A percentile compares a stretch with the other conserved stretches of the same genome.
Conservation (phyloP, 495 filamentous ascomycete genomes). For the Trichoderma orchidacearum region DNA sequence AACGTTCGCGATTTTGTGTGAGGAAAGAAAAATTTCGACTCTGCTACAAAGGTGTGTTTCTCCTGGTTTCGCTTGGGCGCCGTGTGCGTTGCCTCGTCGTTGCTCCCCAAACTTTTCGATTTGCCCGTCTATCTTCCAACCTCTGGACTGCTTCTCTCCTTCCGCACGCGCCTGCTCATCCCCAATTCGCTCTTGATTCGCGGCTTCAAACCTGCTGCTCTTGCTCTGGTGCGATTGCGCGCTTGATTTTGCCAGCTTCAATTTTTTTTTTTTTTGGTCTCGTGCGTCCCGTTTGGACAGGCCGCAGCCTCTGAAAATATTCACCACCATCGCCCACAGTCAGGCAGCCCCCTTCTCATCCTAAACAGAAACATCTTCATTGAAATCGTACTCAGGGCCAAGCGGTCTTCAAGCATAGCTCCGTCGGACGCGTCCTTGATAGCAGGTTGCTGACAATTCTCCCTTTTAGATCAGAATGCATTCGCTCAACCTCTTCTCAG, state of each 20-base stretch:
- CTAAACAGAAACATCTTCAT: too few relatives aligned
- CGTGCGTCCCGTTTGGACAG: background rate
- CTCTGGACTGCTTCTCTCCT: background rate
- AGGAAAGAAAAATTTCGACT: background rate
- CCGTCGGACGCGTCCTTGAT: background rate
- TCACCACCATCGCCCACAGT: too few relatives aligned
- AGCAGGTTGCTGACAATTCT: background rate
- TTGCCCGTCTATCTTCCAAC: background rate
- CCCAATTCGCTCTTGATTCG: background rate
- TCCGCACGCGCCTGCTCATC: background rate
- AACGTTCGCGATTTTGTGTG: background rate
- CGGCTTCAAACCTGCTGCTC: background rate
- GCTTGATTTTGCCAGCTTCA: background rate
- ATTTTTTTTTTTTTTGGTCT: background rate
- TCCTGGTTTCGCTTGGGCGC: background rate
- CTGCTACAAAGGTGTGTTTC: constrained; percentile 1
- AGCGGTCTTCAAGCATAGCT: background rate
- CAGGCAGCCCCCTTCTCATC: background rate
- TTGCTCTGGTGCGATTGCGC: background rate
- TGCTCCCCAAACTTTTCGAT: background rate
- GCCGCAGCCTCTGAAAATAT: background rate
- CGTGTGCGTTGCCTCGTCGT: background rate
- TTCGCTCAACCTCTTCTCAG: constrained; percentile 58
- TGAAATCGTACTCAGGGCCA: too few relatives aligned
- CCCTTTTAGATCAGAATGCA: constrained; percentile 45